phyloP scores from a whole-genome alignment of 805 yeast genomes.

The Candida pseudoglaebosa region DNA sequence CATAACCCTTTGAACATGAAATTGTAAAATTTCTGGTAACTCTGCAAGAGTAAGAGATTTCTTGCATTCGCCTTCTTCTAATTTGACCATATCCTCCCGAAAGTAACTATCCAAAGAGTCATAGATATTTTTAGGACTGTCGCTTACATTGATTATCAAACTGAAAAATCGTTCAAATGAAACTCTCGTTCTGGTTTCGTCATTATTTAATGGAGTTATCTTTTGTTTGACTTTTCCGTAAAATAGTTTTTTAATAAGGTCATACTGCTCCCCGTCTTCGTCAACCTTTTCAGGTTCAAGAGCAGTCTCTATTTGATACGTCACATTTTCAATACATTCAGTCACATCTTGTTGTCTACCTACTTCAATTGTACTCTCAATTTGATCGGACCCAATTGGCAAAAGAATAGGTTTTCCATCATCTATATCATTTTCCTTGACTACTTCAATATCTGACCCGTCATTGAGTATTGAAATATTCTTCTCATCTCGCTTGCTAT shows the following conservation, averaged over 20 bases:
- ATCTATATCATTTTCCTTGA: background rate
- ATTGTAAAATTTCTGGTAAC: slow-evolving; percentile 79
- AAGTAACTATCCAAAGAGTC: slow-evolving; percentile 87
- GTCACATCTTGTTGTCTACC: slow-evolving; percentile 98
- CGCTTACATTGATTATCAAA: slow-evolving; percentile 79
- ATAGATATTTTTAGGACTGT: slow-evolving; percentile 83
- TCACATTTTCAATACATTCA: slow-evolving; percentile 92
- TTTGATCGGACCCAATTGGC: slow-evolving; percentile 54
- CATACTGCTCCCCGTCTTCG: slow-evolving; percentile 72
- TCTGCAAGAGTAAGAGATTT: slow-evolving; percentile 67
- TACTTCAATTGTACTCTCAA: slow-evolving; percentile 69
- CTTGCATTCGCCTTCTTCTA: slow-evolving; percentile 71
- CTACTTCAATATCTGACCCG: background rate
- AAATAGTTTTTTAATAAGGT: slow-evolving; percentile 73
- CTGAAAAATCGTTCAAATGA: slow-evolving; percentile 72
- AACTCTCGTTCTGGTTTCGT: slow-evolving; percentile 19
- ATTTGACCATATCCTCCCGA: slow-evolving; percentile 62
- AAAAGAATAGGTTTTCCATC: slow-evolving; percentile 16
- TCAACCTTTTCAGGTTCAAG: slow-evolving; percentile 63
- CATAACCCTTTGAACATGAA: slow-evolving; percentile 92
- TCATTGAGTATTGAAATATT: too few relatives aligned
- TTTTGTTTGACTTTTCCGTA: slow-evolving; percentile 84
- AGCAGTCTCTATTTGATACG: slow-evolving; percentile 87
- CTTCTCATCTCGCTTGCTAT: too few relatives aligned
- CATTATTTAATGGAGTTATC: slow-evolving; percentile 49